A percentile compares a stretch with the other conserved stretches of the same genome.
Evolutionary conservation across 2,329 filamentous ascomycete genomes (phyloP).

Genomic region (Fusarium anthophilum): DNA sequence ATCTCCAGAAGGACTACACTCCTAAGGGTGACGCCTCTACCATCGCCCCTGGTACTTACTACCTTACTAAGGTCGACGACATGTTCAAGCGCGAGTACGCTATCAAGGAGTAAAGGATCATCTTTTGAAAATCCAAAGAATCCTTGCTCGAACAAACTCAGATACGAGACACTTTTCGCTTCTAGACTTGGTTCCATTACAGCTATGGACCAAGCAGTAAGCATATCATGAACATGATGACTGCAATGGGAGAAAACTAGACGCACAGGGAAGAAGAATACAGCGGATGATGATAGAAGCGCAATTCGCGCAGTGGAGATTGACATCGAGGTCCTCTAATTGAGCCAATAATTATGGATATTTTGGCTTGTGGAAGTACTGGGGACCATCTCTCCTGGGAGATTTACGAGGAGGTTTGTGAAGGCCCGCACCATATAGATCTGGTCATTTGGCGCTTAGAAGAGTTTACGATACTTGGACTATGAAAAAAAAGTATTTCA

Average conservation of each 20-base stretch:
- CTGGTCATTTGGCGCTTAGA: constrained; percentile 31
- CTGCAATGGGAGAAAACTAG: constrained; percentile 36
- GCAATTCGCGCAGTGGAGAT: constrained; percentile 28
- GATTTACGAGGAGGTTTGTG: constrained; percentile 33
- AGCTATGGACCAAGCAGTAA: constrained; percentile 16
- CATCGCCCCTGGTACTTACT: constrained; percentile 75
- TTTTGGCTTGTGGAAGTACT: constrained; percentile 40
- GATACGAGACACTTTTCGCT: constrained; percentile 25
- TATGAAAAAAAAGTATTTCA: constrained; percentile 37
- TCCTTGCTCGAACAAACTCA: constrained; percentile 26
- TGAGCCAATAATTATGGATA: constrained; percentile 32
- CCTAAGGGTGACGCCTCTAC: constrained; percentile 75
- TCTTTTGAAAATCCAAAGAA: constrained; percentile 4
- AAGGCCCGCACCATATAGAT: constrained; percentile 35
- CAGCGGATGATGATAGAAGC: constrained; percentile 41
- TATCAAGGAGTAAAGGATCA: constrained; percentile 70
- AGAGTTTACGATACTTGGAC: constrained; percentile 31
- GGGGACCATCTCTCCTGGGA: constrained; percentile 31
- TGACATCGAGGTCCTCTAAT: constrained; percentile 36
- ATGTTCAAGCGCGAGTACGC: constrained; percentile 86
- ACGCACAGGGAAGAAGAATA: constrained; percentile 40
- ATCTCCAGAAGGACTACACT: constrained; percentile 81
- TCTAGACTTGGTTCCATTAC: constrained; percentile 10
- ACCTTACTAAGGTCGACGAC: constrained; percentile 81
- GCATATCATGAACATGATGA: constrained; percentile 39